These are phyloP conservation scores for Vicia sativa DNA, from an alignment of 306 rosid genomes.

Conservation along the genomic window DNA sequence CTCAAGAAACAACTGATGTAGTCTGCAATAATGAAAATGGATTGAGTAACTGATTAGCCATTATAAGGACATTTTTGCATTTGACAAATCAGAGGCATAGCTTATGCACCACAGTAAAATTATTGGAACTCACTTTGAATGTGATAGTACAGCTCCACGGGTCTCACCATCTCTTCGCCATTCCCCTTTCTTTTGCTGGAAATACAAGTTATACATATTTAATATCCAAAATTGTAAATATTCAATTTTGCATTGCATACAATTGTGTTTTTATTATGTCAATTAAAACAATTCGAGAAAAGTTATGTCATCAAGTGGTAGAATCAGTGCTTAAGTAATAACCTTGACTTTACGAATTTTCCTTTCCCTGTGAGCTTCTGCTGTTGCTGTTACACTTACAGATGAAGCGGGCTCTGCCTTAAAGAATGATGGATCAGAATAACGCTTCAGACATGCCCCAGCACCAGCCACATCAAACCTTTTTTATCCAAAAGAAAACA, in stretches of 20 bases:
- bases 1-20: conserved; percentile 83
- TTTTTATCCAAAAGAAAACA: conserved; percentile 38
- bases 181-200: conserved; percentile 65
- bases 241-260: conserved; percentile 30
- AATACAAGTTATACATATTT: conserved; percentile 31
- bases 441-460: conserved; percentile 96
- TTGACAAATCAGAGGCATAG: conserved; percentile 32
- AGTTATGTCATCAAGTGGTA: conserved; percentile 1
- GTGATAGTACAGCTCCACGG: conserved; percentile 64
- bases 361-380: conserved; percentile 66
- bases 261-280: conserved; percentile 12
- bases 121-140: conserved; percentile 71
- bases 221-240: conserved; percentile 16
- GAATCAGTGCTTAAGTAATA: conserved; percentile 37
- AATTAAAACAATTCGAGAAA: conserved; percentile 11
- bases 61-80: conserved; percentile 32
- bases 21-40: conserved; percentile 54
- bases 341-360: conserved; percentile 73
- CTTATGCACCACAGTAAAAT: conserved; percentile 38
- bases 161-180: conserved; percentile 73
- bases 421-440: conserved; percentile 92
- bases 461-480: conserved; percentile 99
- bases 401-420: conserved; percentile 58
- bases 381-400: conserved; percentile 40
- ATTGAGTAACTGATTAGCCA: conserved; percentile 39